These are phyloP conservation scores for Sideroxylon spinosum DNA, from an alignment of 179 eudicot genomes.

Conservation along the genomic window DNA sequence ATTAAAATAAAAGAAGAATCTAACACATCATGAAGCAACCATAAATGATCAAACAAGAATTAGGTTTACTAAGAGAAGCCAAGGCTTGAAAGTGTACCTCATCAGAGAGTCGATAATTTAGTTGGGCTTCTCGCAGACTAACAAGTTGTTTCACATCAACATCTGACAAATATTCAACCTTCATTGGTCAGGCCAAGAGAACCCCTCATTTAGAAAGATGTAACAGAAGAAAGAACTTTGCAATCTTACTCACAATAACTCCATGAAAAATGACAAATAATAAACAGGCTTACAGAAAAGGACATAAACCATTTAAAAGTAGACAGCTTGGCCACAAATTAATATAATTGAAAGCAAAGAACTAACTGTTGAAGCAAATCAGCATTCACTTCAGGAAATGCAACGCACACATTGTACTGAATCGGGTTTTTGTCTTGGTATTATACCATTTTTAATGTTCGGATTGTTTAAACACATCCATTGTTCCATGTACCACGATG, in stretches of 20 bases:
- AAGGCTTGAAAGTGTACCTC: conserved; percentile 50
- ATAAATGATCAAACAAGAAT: neutral
- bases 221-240: neutral
- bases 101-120: conserved; percentile 68
- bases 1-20: conserved; percentile 17
- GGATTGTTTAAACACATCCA: no score
- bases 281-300: neutral
- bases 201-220: neutral
- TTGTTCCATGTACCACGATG: neutral
- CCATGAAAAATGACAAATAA: neutral
- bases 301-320: neutral
- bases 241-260: neutral
- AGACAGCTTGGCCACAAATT: neutral
- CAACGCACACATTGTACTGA: neutral
- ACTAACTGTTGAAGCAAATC: no score
- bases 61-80: neutral
- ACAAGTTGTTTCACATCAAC: conserved; percentile 56
- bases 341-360: neutral
- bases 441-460: no score
- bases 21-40: conserved; percentile 8
- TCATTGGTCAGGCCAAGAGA: conserved; percentile 2
- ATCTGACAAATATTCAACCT: conserved; percentile 34
- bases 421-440: no score
- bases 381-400: neutral
- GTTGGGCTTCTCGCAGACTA: conserved; percentile 71